phyloP scores from a whole-genome alignment of 2,329 filamentous ascomycete species.

The Cladosporium austrohemisphaericum region DNA sequence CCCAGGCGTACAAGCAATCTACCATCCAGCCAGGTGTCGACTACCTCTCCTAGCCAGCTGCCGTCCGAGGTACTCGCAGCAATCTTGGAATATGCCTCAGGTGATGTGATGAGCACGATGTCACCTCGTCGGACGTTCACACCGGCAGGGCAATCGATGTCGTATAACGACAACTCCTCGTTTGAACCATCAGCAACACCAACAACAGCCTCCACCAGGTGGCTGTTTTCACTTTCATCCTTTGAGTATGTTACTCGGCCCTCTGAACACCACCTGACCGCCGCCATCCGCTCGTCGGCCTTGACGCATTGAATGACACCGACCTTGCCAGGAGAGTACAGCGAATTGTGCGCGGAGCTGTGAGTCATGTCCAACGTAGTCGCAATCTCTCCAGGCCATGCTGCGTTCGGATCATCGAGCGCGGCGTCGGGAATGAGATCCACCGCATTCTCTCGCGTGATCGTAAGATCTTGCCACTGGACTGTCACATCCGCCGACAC shows the following conservation, averaged over 20 bases:
- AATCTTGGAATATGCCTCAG: conserved; percentile 23
- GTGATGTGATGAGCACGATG: conserved; percentile 46
- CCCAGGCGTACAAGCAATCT: conserved; percentile 52
- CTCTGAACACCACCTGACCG: conserved; percentile 52
- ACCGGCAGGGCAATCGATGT: conserved; percentile 50
- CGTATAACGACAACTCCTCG: conserved; percentile 57
- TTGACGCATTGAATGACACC: conserved; percentile 57
- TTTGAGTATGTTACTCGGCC: conserved; percentile 57
- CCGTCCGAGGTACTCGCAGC: conserved; percentile 15
- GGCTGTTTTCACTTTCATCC: conserved; percentile 37
- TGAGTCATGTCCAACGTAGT: conserved; percentile 25
- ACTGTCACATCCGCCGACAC: conserved; percentile 51
- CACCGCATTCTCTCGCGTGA: conserved; percentile 45
- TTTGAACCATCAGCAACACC: conserved; percentile 22
- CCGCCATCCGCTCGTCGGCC: conserved; percentile 53
- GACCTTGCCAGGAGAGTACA: conserved; percentile 41
- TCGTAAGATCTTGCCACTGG: conserved; percentile 56
- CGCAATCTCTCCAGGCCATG: conserved; percentile 55
- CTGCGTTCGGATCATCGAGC: conserved; percentile 53
- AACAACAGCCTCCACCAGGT: conserved; percentile 17
- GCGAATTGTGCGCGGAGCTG: conserved; percentile 20
- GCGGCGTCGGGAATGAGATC: conserved; percentile 49
- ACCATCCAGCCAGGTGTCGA: conserved; percentile 52
- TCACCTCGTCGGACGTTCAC: conserved; percentile 50
- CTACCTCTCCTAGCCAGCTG: conserved; percentile 55